A percentile compares a stretch with the other conserved stretches of the same genome.
Conservation (phyloP, 1,139 yeast genomes). For the Blastobotrys serpentis region DNA sequence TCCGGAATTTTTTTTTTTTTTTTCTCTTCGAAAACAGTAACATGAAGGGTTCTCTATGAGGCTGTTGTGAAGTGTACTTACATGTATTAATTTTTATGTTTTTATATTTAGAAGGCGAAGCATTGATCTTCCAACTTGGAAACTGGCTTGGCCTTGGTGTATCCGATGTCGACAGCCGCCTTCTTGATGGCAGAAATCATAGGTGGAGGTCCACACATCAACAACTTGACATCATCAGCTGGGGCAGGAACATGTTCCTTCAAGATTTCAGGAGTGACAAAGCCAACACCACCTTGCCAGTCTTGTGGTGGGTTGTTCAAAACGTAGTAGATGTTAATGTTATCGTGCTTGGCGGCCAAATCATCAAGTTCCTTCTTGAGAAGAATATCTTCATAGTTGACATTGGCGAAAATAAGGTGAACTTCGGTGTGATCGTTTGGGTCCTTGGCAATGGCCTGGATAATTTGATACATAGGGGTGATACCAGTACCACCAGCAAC, state of each 20-base stretch:
- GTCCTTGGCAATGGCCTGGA: conserved; percentile 72
- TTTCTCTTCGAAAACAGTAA: too few species aligned
- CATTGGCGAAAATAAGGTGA: conserved; percentile 72
- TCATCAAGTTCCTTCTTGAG: conserved; percentile 76
- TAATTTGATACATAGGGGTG: conserved; percentile 90
- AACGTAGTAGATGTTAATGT: conserved; percentile 70
- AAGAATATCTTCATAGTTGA: conserved; percentile 73
- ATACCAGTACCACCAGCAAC: conserved; percentile 97
- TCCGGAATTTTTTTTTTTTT: too few species aligned
- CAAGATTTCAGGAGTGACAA: conserved; percentile 74
- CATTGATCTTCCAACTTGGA: conserved; percentile 92
- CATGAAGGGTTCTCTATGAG: too few species aligned
- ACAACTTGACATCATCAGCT: conserved; percentile 62
- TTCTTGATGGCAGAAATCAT: conserved; percentile 79
- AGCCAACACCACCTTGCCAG: conserved; percentile 85
- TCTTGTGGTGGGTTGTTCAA: conserved; percentile 70
- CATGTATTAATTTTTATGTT: too few species aligned
- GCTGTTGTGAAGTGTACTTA: too few species aligned
- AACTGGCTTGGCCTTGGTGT: conserved; percentile 82
- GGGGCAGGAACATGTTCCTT: conserved; percentile 65
- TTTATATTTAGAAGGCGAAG: conserved; percentile 60
- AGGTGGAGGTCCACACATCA: conserved; percentile 95
- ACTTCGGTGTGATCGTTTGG: conserved; percentile 78
- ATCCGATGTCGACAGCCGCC: conserved; percentile 76
- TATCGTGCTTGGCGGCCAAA: conserved; percentile 62